Evolutionary conservation across 1,284 basidiomycete species (phyloP).

Genomic region (Tilletia setariae): DNA sequence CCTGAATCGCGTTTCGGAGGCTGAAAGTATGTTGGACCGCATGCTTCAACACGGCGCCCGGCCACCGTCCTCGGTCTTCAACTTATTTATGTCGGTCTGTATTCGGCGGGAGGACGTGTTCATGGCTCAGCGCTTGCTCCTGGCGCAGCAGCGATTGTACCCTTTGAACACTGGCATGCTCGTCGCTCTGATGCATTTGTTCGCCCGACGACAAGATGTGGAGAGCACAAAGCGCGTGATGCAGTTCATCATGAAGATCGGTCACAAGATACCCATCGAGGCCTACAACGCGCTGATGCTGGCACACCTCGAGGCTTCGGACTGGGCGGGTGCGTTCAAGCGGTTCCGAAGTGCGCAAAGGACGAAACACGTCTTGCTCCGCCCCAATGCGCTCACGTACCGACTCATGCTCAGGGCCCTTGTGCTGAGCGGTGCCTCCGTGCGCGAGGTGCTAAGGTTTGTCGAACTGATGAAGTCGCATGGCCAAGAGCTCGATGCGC

Average conservation of each 20-base stretch:
- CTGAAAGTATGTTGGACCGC: not conserved
- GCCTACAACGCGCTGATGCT: constrained; percentile 68
- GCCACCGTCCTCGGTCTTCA: not conserved
- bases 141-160: not conserved
- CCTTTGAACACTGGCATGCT: not conserved
- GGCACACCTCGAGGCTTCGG: constrained; percentile 75
- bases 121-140: constrained; percentile 56
- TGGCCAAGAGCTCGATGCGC: constrained; percentile 63
- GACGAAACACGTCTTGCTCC: constrained; percentile 27
- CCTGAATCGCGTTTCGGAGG: constrained; percentile 21
- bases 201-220: constrained; percentile 68
- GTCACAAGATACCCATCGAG: constrained; percentile 43
- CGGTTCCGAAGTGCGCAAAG: constrained; percentile 67
- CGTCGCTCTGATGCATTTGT: constrained; percentile 65
- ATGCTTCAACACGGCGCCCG: not conserved
- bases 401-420: constrained; percentile 80
- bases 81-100: constrained; percentile 9
- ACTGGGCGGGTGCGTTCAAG: constrained; percentile 71
- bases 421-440: constrained; percentile 74
- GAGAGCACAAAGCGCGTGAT: constrained; percentile 69
- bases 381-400: constrained; percentile 33
- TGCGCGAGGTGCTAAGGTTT: constrained; percentile 65
- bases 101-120: constrained; percentile 6
- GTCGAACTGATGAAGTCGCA: constrained; percentile 64
- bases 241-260: constrained; percentile 59